Base-by-base conservation (phyloP, 148 eudicot species). In the Suaeda aralocaspica region DNA sequence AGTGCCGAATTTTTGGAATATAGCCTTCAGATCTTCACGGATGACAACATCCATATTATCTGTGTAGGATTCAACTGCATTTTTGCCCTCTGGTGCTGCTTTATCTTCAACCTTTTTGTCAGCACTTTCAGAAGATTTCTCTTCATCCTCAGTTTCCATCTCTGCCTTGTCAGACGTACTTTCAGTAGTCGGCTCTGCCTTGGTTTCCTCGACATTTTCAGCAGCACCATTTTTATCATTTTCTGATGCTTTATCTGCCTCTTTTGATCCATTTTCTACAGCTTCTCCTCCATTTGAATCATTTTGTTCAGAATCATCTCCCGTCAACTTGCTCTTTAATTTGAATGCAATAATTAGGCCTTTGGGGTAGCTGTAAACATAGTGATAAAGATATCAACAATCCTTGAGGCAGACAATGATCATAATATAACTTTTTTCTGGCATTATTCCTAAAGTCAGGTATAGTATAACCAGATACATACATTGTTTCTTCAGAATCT, bases 291-390 rank as follows among this genome's bases (percentile, higher is more conserved):
- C 84, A 69, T 77, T 74, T 77, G 56, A 55, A 58, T 71, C 85
- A 72, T 78, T 80, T 58, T 85, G 77, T 59, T 60, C 75, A 13
- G 79, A 51, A 19, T 86, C 80, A 72, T 59, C 79, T 67, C 66
- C 75, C 64, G 81, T 52, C 50, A 85, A 80, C 67, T 65, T 83
- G 67, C 82, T 83, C 88, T 85, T 94, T 71, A 92, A 60, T 26
- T 77, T 81, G 79, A 92, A 92, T 62, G 98, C 94, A 72, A 92
- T 74, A 76, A 92, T 85, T 55, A 92, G 82, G 81, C 94, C 96
- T 75, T 90, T 84, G 18, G 94, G 84, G 61, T 90, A 92, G 74
- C 98, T 92, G 92, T 14, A 56, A 78, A 44, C 53, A 70, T 44
- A 65, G 72, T 24, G 67, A 51, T 16, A 25, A 61, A 62, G 44